These are phyloP conservation scores for Termitomyces sp. DNA, from an alignment of 768 basidiomycete genomes.

Conservation along the genomic window DNA sequence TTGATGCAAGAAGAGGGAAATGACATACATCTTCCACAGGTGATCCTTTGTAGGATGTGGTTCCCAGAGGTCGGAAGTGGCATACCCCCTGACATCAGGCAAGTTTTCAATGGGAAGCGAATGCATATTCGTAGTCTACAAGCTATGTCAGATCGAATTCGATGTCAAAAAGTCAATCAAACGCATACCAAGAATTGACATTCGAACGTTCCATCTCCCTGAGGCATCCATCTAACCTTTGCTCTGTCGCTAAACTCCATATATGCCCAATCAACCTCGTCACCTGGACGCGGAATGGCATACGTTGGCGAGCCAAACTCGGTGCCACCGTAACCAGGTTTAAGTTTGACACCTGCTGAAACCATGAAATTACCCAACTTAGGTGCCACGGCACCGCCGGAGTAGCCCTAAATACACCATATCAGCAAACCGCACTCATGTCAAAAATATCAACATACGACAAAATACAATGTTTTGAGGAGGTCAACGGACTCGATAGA, in stretches of 20 bases:
- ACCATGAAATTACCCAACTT: conserved; percentile 29
- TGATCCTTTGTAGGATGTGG: conserved; percentile 35
- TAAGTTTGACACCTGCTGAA: conserved; percentile 26
- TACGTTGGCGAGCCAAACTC: conserved; percentile 26
- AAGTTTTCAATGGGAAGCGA: conserved; percentile 30
- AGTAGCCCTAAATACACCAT: conserved; percentile 20
- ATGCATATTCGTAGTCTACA: conserved; percentile 26
- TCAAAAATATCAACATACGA: conserved; percentile 24
- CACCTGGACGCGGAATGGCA: conserved; percentile 10
- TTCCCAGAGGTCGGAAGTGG: conserved; percentile 34
- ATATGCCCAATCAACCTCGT: conserved; percentile 31
- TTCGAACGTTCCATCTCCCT: conserved; percentile 35
- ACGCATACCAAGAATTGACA: conserved; percentile 33
- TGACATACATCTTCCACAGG: conserved; percentile 32
- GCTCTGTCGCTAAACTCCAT: conserved; percentile 23
- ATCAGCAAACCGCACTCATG: not conserved
- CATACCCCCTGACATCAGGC: conserved; percentile 32
- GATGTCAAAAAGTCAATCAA: not conserved
- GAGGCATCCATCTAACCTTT: conserved; percentile 30
- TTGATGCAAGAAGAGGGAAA: not conserved
- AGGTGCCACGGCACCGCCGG: conserved; percentile 29
- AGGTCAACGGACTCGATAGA: conserved; percentile 22
- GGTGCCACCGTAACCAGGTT: conserved; percentile 24
- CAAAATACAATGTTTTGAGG: conserved; percentile 21
- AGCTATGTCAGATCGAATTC: not conserved